Evolutionary conservation across 169 alveolate genomes (phyloP).

Genomic region (Cryptosporidium ryanae): DNA sequence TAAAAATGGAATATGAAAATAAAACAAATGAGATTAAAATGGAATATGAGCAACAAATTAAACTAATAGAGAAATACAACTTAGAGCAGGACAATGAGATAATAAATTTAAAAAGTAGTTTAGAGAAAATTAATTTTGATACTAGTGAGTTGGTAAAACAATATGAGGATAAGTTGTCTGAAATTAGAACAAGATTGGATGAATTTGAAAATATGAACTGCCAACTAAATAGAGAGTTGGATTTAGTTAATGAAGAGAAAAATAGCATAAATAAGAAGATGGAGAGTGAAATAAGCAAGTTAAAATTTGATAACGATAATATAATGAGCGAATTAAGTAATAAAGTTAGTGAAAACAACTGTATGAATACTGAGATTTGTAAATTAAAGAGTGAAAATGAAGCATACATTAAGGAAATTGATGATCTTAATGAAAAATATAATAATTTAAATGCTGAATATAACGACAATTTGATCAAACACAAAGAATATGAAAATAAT

Average conservation of each 20-base stretch:
- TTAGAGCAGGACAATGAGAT: not conserved
- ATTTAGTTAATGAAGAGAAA: no score
- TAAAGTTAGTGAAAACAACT: not conserved
- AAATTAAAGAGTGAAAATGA: slow-evolving; percentile 2
- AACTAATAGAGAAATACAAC: slow-evolving; percentile 1
- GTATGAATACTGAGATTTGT: not conserved
- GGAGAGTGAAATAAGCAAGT: not conserved
- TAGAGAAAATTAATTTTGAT: no score
- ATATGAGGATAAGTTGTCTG: no score
- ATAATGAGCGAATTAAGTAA: not conserved
- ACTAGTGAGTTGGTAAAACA: no score
- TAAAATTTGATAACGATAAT: slow-evolving; percentile 9
- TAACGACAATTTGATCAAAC: not conserved
- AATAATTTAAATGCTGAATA: not conserved
- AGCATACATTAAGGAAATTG: not conserved
- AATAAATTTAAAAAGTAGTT: not conserved
- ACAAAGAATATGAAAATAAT: not conserved
- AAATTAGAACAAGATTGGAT: no score
- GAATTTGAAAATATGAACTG: no score
- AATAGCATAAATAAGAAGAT: no score
- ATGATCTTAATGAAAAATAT: not conserved
- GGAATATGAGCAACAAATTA: not conserved
- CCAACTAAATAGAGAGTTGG: no score
- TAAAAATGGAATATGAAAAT: slow-evolving; percentile 1
- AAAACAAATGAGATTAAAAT: not conserved